Percentiles rank a stretch among this genome's conserved stretches.
Conservation (phyloP, 768 basidiomycete genomes). For the Suillus decipiens region DNA sequence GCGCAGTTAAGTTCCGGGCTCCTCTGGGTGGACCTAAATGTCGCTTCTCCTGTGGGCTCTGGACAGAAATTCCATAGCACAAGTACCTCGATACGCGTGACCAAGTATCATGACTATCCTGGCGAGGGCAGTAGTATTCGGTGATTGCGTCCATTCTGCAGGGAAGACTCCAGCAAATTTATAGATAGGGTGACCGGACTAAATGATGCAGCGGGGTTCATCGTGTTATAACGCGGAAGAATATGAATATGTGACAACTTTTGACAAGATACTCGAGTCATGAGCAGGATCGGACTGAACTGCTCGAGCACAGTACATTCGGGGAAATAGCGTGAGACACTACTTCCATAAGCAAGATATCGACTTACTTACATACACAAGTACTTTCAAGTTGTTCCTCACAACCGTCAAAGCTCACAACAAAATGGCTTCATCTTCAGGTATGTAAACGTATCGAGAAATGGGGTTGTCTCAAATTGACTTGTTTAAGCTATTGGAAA, state of each 20-base stretch:
- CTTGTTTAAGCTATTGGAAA: constrained; percentile 61
- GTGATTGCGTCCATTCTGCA: not conserved
- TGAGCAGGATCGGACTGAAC: not conserved
- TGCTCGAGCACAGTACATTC: too few species aligned
- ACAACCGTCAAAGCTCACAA: not conserved
- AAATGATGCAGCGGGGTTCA: not conserved
- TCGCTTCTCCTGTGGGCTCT: not conserved
- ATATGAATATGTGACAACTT: too few species aligned
- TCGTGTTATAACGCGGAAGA: not conserved
- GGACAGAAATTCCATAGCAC: not conserved
- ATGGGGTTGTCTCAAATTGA: not conserved
- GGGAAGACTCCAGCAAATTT: not conserved
- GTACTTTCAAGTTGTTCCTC: not conserved
- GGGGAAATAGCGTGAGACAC: not conserved
- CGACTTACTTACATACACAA: not conserved
- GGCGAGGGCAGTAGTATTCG: too few species aligned
- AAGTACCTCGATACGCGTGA: not conserved
- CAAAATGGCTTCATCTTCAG: constrained; percentile 10
- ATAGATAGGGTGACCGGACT: not conserved
- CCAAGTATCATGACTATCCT: not conserved
- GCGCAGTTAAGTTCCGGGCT: not conserved
- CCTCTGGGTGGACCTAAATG: not conserved
- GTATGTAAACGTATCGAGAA: not conserved
- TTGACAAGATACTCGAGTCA: not conserved
- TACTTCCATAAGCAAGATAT: not conserved